Conservation (phyloP, 169 alveolate genomes). For the Perkinsus marinus region DNA sequence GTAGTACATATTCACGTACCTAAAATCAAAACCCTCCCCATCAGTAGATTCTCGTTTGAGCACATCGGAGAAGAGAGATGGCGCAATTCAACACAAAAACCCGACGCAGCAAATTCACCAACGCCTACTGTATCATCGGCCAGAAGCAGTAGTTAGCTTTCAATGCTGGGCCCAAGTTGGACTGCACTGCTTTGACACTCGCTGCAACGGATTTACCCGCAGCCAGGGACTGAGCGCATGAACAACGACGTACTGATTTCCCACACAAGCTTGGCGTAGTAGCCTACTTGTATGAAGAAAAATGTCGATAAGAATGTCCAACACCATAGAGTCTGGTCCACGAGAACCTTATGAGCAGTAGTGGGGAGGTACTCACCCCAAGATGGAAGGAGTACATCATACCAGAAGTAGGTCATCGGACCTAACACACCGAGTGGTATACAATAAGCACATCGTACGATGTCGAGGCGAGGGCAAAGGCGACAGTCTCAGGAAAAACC, state of each 20-base stretch:
- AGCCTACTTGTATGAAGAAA: not conserved
- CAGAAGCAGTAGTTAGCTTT: not conserved
- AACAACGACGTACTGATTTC: too few relatives aligned
- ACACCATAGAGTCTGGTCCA: not conserved
- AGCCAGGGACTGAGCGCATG: not conserved
- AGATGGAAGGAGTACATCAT: not conserved
- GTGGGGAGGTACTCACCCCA: not conserved
- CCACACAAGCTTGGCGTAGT: too few relatives aligned
- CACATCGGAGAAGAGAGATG: too few relatives aligned
- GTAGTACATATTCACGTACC: not conserved
- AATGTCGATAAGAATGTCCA: not conserved
- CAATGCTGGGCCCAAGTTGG: not conserved
- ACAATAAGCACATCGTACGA: too few relatives aligned
- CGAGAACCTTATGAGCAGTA: not conserved
- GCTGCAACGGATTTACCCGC: not conserved
- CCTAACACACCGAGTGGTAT: not conserved
- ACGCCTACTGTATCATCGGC: not conserved
- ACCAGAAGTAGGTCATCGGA: not conserved
- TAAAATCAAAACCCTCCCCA: not conserved
- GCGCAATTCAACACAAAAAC: too few relatives aligned
- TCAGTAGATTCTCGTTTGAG: too few relatives aligned
- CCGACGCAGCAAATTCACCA: too few relatives aligned
- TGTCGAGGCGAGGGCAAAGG: too few relatives aligned
- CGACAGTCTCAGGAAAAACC: too few relatives aligned
- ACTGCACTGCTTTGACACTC: not conserved